A percentile compares a stretch with the other conserved stretches of the same genome.
These are phyloP conservation scores for Wickerhamiella azyma DNA, from an alignment of 805 yeast species.

Conservation along the genomic window DNA sequence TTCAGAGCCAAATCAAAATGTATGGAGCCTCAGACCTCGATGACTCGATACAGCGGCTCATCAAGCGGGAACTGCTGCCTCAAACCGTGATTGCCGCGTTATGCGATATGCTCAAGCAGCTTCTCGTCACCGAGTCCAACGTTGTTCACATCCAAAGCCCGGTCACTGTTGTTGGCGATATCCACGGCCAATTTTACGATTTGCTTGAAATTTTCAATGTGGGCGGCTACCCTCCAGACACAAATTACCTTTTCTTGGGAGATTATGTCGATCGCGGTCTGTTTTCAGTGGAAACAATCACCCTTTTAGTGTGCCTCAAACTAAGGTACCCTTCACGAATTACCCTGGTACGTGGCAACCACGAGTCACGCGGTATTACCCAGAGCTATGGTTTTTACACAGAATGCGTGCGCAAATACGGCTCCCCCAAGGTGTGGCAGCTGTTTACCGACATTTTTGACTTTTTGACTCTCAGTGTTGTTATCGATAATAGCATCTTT, in stretches of 20 bases:
- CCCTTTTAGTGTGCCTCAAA: conserved; percentile 67
- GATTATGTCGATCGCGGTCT: conserved; percentile 95
- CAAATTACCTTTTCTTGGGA: conserved; percentile 84
- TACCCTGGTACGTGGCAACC: conserved; percentile 80
- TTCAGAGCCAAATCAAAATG: neutral
- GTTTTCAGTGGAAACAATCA: conserved; percentile 85
- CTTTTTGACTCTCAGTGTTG: conserved; percentile 74
- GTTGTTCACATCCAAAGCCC: conserved; percentile 77
- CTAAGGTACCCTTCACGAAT: conserved; percentile 79
- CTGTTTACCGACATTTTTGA: conserved; percentile 88
- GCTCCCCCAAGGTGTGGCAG: conserved; percentile 68
- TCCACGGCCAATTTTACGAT: conserved; percentile 95
- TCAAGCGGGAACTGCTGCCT: conserved; percentile 51
- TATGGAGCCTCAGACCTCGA: conserved; percentile 33
- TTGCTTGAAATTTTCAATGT: conserved; percentile 81
- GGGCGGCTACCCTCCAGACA: conserved; percentile 87
- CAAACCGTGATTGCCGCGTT: conserved; percentile 57
- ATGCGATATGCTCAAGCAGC: conserved; percentile 72
- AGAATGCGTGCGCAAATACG: conserved; percentile 84
- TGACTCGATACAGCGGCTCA: conserved; percentile 52
- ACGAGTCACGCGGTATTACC: conserved; percentile 91
- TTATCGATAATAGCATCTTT: conserved; percentile 77
- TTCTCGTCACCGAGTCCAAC: conserved; percentile 67
- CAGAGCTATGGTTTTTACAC: conserved; percentile 95
- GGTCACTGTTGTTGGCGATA: conserved; percentile 92